Evolutionary conservation across 257 asterid genomes (phyloP), one percentile per base, ranked within the genome.

Genomic region (Cordia subcordata): DNA sequence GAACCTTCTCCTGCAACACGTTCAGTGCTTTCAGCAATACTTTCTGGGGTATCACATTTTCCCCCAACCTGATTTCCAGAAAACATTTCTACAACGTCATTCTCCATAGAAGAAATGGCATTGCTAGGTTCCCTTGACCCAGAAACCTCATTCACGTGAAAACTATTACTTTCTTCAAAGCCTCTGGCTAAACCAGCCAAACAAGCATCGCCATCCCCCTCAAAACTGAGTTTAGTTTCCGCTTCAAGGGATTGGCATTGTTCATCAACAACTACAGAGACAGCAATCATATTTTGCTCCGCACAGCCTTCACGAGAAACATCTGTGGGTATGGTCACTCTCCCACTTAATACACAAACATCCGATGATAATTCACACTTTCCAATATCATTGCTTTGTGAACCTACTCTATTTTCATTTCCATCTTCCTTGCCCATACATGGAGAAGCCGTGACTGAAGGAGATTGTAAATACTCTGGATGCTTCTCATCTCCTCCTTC

Each of bases 181-280:
- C 62, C 70, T 46, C 61, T 47, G n/a, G 75, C 73, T 67, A 56
- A 55, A 66, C 68, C 69, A 53, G 71, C 64, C 5, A 51, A 49
- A 64, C 65, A 60, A 76, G 61, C 71, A 40, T 51, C 15, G 63
- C 54, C 51, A 44, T 50, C 47, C 22, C 58, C 77, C 33, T 51
- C 40, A 20, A 54, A 66, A 49, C 63, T 35, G 68, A 52, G 32
- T 64, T 8, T 21, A 55, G 35, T 53, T 62, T 42, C 74, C 53
- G 57, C 70, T 57, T 67, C 70, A 54, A 46, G 55, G 22, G 53
- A 53, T 54, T 60, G 53, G 56, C 65, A 67, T 27, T 71, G 35
- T 70, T 65, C 21, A 65, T 50, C 64, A 58, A 65, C 64, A 58
- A 65, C 65, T 61, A 35, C 74, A 67, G 70, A 42, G 55, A 53